Evolutionary conservation across 2,329 filamentous ascomycete species (phyloP).

Genomic region (Madurella mycetomatis): DNA sequence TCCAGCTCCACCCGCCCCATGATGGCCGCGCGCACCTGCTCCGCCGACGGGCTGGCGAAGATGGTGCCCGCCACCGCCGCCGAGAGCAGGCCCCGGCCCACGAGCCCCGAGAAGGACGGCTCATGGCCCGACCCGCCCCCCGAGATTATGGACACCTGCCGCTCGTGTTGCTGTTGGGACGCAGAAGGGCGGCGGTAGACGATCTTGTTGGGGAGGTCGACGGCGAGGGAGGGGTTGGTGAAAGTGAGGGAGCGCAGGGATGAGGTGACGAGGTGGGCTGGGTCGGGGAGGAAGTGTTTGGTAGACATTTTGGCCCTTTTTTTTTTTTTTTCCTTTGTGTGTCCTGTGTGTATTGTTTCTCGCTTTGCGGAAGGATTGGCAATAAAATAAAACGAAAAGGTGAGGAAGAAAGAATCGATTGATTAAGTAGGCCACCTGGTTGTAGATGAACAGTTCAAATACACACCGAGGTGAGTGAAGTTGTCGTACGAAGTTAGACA

Average conservation of each 20-base stretch:
- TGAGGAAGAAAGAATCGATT: too few species aligned
- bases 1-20: conserved; percentile 61
- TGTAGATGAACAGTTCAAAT: too few species aligned
- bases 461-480: background rate
- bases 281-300: conserved; percentile 89
- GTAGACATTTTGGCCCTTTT: conserved; percentile 40
- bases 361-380: too few species aligned
- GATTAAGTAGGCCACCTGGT: too few species aligned
- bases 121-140: conserved; percentile 90
- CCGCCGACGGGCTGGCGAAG: conserved; percentile 68
- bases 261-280: conserved; percentile 69
- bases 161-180: conserved; percentile 29
- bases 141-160: conserved; percentile 75
- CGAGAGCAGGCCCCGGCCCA: conserved; percentile 73
- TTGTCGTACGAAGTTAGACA: too few species aligned
- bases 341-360: too few species aligned
- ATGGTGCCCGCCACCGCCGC: conserved; percentile 83
- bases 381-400: too few species aligned
- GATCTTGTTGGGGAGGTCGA: conserved; percentile 78
- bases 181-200: conserved; percentile 63
- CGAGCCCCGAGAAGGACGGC: conserved; percentile 80
- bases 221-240: conserved; percentile 77
- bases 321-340: too few species aligned
- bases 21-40: conserved; percentile 77
- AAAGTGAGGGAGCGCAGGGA: conserved; percentile 74